These are phyloP conservation scores for Ogataea polymorpha DNA, from an alignment of 805 yeast genomes.

Conservation along the genomic window DNA sequence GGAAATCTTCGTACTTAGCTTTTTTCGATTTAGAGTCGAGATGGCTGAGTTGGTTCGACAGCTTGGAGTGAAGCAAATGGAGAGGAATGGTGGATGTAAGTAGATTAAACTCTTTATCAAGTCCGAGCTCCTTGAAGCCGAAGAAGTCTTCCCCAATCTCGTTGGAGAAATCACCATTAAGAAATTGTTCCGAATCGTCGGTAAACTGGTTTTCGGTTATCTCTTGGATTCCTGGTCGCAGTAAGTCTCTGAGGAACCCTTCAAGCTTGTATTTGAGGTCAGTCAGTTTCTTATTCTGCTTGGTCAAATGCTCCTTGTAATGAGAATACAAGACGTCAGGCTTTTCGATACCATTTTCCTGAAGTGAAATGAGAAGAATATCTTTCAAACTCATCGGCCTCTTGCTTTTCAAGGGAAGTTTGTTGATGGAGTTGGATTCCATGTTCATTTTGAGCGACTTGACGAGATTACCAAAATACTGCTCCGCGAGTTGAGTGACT, in stretches of 20 bases:
- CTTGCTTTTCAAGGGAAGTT: constrained; percentile 28
- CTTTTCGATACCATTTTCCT: constrained; percentile 83
- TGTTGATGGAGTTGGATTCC: constrained; percentile 57
- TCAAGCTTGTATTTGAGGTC: constrained; percentile 70
- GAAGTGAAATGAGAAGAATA: constrained; percentile 55
- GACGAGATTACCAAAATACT: constrained; percentile 70
- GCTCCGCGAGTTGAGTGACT: constrained; percentile 79
- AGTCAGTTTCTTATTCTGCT: constrained; percentile 64
- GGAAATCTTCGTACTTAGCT: constrained; percentile 63
- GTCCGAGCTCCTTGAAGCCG: constrained; percentile 91
- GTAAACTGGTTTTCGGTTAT: constrained; percentile 70
- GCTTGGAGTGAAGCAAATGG: constrained; percentile 76
- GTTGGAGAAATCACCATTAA: constrained; percentile 91
- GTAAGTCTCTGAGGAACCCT: constrained; percentile 68
- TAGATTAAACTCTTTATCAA: constrained; percentile 88
- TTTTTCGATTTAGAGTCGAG: constrained; percentile 44
- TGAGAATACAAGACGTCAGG: constrained; percentile 75
- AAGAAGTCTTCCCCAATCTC: constrained; percentile 97
- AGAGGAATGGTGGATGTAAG: constrained; percentile 84
- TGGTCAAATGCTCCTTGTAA: constrained; percentile 65
- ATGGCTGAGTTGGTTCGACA: constrained; percentile 54
- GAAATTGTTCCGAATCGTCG: constrained; percentile 90
- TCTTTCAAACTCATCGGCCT: constrained; percentile 36
- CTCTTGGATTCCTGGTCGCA: constrained; percentile 78
- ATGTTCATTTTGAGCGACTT: constrained; percentile 65